These are phyloP conservation scores for Mortierella polycephala DNA, from an alignment of 371 early-diverging fungal species.

Conservation along the genomic window DNA sequence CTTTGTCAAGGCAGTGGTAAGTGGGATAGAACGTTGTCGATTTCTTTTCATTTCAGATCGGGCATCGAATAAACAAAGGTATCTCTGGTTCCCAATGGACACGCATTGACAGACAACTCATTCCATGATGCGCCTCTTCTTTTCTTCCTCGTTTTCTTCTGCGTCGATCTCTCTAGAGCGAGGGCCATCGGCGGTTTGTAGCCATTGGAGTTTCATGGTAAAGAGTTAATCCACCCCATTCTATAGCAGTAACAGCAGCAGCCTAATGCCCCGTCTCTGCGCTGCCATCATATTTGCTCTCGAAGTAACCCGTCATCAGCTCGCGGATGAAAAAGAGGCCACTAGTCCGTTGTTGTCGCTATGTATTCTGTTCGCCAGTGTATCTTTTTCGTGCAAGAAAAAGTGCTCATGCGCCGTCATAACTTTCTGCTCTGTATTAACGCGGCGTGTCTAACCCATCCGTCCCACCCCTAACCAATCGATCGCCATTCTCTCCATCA, in stretches of 20 bases:
- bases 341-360: too few species aligned
- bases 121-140: too few species aligned
- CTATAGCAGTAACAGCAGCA: too few species aligned
- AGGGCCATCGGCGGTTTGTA: slow-evolving; percentile 73
- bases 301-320: too few species aligned
- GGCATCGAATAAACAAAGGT: not conserved
- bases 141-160: not conserved
- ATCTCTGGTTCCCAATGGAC: too few species aligned
- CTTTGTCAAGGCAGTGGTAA: slow-evolving; percentile 82
- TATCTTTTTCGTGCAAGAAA: too few species aligned
- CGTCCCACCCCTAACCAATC: slow-evolving; percentile 1
- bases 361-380: not conserved
- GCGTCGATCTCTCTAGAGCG: slow-evolving; percentile 57
- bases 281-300: too few species aligned
- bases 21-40: slow-evolving; percentile 6
- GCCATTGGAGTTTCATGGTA: slow-evolving; percentile 75
- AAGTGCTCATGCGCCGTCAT: not conserved
- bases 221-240: slow-evolving; percentile 1
- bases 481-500: not conserved
- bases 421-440: not conserved
- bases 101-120: too few species aligned
- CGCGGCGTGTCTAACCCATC: slow-evolving; percentile 15
- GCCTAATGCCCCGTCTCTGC: too few species aligned
- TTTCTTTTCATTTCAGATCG: slow-evolving; percentile 13
- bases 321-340: too few species aligned